A percentile compares a stretch with the other conserved stretches of the same genome.
Evolutionary conservation across 805 yeast genomes (phyloP).

Genomic region (Saccharomycopsis schoenii): DNA sequence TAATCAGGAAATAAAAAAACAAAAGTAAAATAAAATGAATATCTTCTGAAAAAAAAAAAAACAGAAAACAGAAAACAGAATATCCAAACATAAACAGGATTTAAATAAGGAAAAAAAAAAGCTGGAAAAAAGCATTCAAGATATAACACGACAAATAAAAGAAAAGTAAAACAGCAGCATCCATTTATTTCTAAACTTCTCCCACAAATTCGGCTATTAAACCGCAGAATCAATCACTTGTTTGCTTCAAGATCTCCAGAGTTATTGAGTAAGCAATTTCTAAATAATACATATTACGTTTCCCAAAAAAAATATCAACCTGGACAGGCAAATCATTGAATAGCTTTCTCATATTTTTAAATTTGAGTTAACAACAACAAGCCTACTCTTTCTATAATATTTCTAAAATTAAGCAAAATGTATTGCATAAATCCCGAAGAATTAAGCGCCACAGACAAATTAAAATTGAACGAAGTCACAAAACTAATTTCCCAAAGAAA

Average conservation of each 20-base stretch:
- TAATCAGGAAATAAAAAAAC: neutral
- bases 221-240: too few relatives aligned
- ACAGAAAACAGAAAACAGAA: neutral
- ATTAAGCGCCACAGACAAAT: neutral
- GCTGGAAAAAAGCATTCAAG: neutral
- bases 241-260: too few relatives aligned
- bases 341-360: too few relatives aligned
- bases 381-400: too few relatives aligned
- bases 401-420: neutral
- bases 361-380: too few relatives aligned
- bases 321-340: too few relatives aligned
- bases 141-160: neutral
- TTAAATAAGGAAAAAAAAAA: neutral
- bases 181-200: too few relatives aligned
- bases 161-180: neutral
- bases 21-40: neutral
- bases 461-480: constrained; percentile 22
- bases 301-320: too few relatives aligned
- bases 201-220: too few relatives aligned
- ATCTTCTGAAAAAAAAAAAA: neutral
- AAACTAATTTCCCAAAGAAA: constrained; percentile 25
- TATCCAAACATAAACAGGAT: neutral
- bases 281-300: too few relatives aligned
- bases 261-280: too few relatives aligned
- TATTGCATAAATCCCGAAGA: neutral